Base-by-base conservation (phyloP, 1,284 basidiomycete species). In the Trametes versicolor region DNA sequence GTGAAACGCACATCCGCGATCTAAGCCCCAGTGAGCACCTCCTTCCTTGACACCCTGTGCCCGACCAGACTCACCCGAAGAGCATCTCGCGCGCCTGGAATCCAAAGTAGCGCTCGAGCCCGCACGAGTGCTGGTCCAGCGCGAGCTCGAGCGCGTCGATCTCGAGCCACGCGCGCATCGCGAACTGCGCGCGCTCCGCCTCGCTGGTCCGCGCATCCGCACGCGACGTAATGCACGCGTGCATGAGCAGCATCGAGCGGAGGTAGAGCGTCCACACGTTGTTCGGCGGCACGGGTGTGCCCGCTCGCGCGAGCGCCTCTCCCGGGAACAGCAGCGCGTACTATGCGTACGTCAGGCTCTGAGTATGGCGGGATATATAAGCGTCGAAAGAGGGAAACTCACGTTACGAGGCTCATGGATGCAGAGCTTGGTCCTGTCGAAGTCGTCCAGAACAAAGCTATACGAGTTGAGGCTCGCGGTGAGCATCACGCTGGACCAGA, bases 261-360 rank as follows among this genome's bases (percentile, higher is more conserved):
- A 88, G 85, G 72, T 89, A 86, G 54, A 92, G 76, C 15, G 88
- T 89, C 90, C 89, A 92, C 19, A 92, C 80, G 3, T 87, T 89
- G 58, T 91, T 85, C 32, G 77, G 67, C 39, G 71, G 66, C 19
- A 45, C 43, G 27, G 56, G 55, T 27, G 41, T 25, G n/a, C 64
- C 58, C 2, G 56, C 2, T n/a, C 60, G 49, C 29, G 76, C 74
- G 27, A 87, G 74, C 17, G 83, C 81, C 76, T 92, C 90, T 13
- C 89, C 91, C 0, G 90, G 88, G 74, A 92, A 92, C 25, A 92
- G 77, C 23, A 93, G 74, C 0, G 86, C 83, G 73, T 87, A 89
- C 91, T 93, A 70, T n/a, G 34, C 5, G 17, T 2, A 15, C 2
- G 15, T 17, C 15, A n/a, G 4, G 32, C 0, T 21, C 21, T 39